phyloP scores from a whole-genome alignment of 1,139 yeast genomes.

The Geotrichum carabidarum region DNA sequence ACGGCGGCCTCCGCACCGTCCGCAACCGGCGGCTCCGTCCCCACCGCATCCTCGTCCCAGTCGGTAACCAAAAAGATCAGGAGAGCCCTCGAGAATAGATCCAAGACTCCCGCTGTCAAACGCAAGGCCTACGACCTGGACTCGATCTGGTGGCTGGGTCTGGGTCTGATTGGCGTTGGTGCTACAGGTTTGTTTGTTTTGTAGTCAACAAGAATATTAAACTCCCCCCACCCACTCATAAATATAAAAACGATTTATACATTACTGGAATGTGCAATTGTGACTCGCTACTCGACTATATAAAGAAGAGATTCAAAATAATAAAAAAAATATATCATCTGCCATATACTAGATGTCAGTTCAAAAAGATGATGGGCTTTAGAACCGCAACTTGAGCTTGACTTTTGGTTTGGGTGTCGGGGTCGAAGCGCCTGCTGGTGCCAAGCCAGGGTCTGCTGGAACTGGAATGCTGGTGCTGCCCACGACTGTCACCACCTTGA shows the following conservation, averaged over 20 bases:
- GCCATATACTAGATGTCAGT: no score
- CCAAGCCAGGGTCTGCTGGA: not conserved
- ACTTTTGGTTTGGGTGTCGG: constrained; percentile 26
- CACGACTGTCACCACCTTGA: not conserved
- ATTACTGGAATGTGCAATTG: no score
- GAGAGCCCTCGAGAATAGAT: constrained; percentile 73
- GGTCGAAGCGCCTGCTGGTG: not conserved
- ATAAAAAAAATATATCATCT: no score
- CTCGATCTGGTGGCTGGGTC: constrained; percentile 48
- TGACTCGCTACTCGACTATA: no score
- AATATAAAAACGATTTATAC: no score
- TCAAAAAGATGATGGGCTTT: not conserved
- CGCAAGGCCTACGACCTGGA: constrained; percentile 46
- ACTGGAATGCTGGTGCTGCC: no score
- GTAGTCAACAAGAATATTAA: constrained; percentile 16
- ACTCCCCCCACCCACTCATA: no score
- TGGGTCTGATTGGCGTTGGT: constrained; percentile 42
- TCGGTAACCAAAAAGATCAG: constrained; percentile 47
- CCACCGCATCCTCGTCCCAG: constrained; percentile 30
- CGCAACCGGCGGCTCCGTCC: constrained; percentile 29
- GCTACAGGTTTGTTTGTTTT: constrained; percentile 37
- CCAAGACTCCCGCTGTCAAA: constrained; percentile 68
- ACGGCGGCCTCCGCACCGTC: constrained; percentile 45
- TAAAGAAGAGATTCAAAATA: no score
- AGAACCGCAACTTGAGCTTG: constrained; percentile 30